Conservation (phyloP, 768 basidiomycete genomes). For the Auricularia heimuer region DNA sequence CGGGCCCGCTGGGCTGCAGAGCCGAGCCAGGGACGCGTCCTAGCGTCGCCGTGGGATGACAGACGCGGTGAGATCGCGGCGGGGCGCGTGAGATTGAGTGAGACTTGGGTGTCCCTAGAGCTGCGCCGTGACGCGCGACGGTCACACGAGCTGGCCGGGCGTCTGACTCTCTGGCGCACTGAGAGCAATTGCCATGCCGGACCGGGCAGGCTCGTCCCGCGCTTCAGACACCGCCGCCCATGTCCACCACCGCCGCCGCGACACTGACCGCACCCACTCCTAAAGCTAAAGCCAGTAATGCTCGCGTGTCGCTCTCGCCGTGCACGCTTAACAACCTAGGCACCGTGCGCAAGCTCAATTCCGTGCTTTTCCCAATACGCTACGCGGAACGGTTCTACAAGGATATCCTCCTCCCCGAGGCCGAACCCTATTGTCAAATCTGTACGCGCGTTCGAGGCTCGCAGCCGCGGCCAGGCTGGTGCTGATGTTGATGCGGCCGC, state of each 20-base stretch:
- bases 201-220: neutral
- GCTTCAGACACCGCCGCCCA: constrained; percentile 13
- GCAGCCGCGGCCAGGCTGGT: neutral
- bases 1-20: too few relatives aligned
- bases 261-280: too few relatives aligned
- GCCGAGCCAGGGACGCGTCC: too few relatives aligned
- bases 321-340: constrained; percentile 78
- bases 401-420: constrained; percentile 64
- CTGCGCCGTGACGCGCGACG: too few relatives aligned
- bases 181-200: too few relatives aligned
- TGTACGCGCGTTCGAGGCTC: constrained; percentile 37
- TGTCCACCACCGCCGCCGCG: constrained; percentile 17
- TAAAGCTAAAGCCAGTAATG: neutral
- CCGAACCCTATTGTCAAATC: constrained; percentile 82
- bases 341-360: constrained; percentile 57
- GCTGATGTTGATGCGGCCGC: neutral
- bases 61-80: too few relatives aligned
- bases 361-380: constrained; percentile 80
- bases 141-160: too few relatives aligned
- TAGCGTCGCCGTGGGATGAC: too few relatives aligned
- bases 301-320: constrained; percentile 57
- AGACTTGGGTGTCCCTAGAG: too few relatives aligned
- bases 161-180: too few relatives aligned
- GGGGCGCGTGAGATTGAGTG: too few relatives aligned
- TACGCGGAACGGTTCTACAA: constrained; percentile 85